Percentiles rank a stretch among this genome's conserved stretches.
phyloP scores from a whole-genome alignment of 306 rosid genomes.

The Trifolium subterraneum region DNA sequence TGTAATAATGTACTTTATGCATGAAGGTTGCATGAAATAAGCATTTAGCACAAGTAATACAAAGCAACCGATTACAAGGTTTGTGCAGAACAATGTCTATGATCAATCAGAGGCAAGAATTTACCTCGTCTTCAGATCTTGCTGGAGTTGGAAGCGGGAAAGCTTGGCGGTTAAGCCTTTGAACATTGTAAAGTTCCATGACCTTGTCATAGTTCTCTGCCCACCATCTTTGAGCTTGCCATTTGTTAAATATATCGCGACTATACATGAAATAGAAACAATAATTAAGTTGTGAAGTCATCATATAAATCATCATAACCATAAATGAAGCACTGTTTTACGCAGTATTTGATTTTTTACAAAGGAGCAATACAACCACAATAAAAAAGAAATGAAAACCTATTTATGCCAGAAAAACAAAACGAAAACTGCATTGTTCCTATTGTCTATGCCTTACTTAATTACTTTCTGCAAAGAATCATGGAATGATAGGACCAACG shows the following conservation, averaged over 20 bases:
- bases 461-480: too few species aligned
- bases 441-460: background rate
- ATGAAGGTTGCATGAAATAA: background rate
- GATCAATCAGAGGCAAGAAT: constrained; percentile 21
- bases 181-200: constrained; percentile 69
- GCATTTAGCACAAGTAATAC: constrained; percentile 10
- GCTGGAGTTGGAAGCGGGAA: constrained; percentile 64
- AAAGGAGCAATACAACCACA: constrained; percentile 20
- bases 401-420: too few species aligned
- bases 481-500: too few species aligned
- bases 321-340: constrained; percentile 12
- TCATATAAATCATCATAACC: background rate
- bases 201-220: constrained; percentile 64
- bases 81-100: constrained; percentile 8
- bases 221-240: constrained; percentile 78
- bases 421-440: background rate
- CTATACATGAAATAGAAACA: constrained; percentile 42
- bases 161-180: constrained; percentile 60
- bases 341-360: constrained; percentile 26
- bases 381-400: background rate
- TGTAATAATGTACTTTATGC: background rate
- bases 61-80: background rate
- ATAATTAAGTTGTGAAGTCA: constrained; percentile 23
- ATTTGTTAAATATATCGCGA: constrained; percentile 63
- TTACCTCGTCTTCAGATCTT: constrained; percentile 72